Evolutionary conservation across 2,329 filamentous ascomycete species (phyloP).

Genomic region (Phaeoacremonium minimum): DNA sequence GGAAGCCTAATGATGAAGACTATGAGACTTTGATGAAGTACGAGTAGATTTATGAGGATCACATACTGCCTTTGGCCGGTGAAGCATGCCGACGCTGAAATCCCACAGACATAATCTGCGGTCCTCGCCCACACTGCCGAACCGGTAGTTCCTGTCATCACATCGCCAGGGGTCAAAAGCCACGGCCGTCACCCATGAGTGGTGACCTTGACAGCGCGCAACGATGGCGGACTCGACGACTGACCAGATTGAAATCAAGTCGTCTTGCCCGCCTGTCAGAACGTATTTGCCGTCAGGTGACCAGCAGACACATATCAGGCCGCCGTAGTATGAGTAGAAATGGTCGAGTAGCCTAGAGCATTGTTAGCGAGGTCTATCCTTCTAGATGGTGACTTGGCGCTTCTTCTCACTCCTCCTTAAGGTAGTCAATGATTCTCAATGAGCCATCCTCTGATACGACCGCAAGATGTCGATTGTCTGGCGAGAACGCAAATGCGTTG

Average conservation of each 20-base stretch:
- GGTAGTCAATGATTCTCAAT: constrained; percentile 84
- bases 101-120: constrained; percentile 91
- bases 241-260: constrained; percentile 94
- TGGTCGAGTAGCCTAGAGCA: constrained; percentile 69
- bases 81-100: constrained; percentile 94
- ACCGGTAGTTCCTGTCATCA: constrained; percentile 90
- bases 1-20: constrained; percentile 42
- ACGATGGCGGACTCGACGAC: constrained; percentile 78
- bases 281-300: constrained; percentile 96
- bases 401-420: constrained; percentile 82
- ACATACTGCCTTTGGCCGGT: constrained; percentile 74
- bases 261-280: constrained; percentile 91
- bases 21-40: no score
- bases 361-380: constrained; percentile 6
- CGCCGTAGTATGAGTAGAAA: constrained; percentile 90
- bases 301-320: constrained; percentile 91
- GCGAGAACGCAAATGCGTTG: constrained; percentile 88
- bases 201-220: constrained; percentile 89
- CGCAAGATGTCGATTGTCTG: constrained; percentile 80
- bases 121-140: constrained; percentile 94
- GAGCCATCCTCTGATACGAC: constrained; percentile 90
- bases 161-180: constrained; percentile 97
- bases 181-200: constrained; percentile 91
- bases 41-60: no score
- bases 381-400: no score